phyloP scores from a whole-genome alignment of 2,329 filamentous ascomycete species.

The Mycosphaerella sp. region DNA sequence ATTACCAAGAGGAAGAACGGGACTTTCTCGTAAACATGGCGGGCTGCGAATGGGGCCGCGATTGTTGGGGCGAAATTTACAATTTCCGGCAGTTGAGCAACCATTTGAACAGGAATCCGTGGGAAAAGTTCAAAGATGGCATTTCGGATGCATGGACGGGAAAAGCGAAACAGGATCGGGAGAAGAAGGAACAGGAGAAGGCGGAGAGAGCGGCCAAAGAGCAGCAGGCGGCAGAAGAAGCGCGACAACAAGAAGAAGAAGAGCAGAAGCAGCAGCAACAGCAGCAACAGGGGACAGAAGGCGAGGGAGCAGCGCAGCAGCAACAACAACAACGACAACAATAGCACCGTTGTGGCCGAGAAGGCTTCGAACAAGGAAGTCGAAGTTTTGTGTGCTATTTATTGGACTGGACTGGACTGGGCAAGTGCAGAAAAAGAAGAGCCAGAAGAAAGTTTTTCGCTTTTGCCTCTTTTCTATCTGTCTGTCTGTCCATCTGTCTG shows the following conservation, averaged over 20 bases:
- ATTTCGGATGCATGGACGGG: conserved; percentile 35
- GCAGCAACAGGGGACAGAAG: conserved; percentile 1
- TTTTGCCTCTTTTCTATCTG: no score
- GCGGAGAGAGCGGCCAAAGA: neutral
- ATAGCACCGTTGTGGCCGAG: no score
- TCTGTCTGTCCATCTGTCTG: no score
- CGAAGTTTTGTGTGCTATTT: no score
- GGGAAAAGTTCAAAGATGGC: conserved; percentile 59
- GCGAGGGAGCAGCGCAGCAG: neutral
- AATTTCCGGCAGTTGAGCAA: conserved; percentile 88
- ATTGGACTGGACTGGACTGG: no score
- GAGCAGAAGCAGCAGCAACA: conserved; percentile 3
- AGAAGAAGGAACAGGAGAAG: conserved; percentile 18
- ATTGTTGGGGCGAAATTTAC: conserved; percentile 99
- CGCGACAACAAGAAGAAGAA: neutral
- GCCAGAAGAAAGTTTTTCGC: neutral
- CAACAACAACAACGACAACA: neutral
- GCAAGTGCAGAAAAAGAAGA: neutral
- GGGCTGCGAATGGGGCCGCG: conserved; percentile 90
- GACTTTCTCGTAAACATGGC: conserved; percentile 99
- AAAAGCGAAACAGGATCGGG: conserved; percentile 17
- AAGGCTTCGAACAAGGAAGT: no score
- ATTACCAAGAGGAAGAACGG: conserved; percentile 77
- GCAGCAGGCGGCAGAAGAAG: neutral
- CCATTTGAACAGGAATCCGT: conserved; percentile 73